phyloP scores from a whole-genome alignment of 139 green algal genomes.

The Micromonas pusilla region DNA sequence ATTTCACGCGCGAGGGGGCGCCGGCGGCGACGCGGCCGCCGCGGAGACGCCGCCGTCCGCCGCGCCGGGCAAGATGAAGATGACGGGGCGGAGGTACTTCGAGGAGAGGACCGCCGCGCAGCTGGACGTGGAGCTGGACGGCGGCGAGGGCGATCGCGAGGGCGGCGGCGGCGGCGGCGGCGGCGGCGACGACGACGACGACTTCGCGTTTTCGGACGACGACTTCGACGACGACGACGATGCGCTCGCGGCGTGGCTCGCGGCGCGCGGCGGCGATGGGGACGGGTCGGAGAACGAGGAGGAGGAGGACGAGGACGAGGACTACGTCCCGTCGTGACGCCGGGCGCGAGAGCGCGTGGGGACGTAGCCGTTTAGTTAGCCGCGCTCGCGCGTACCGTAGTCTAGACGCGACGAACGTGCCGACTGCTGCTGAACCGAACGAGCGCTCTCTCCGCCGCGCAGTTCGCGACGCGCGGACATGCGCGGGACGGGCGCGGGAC shows the following conservation, averaged over 20 bases:
- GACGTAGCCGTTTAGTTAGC: too few relatives aligned
- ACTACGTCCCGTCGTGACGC: not conserved
- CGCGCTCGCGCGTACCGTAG: too few relatives aligned
- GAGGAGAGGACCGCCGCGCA: conserved; percentile 8
- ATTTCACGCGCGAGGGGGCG: not conserved
- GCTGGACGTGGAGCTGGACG: not conserved
- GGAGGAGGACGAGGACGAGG: not conserved
- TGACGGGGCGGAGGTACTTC: conserved; percentile 32
- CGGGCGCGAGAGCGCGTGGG: not conserved
- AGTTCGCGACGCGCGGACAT: too few relatives aligned
- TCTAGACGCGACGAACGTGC: too few relatives aligned
- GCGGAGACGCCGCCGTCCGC: not conserved
- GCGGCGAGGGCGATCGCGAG: conserved; percentile 14
- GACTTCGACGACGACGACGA: conserved; percentile 8
- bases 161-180: not conserved
- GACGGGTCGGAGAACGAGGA: not conserved
- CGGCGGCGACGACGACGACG: not conserved
- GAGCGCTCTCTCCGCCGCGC: too few relatives aligned
- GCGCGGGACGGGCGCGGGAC: too few relatives aligned
- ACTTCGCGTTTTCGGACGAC: not conserved
- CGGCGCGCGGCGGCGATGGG: not conserved
- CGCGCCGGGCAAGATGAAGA: too few relatives aligned
- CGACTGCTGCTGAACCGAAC: too few relatives aligned
- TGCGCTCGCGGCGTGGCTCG: not conserved
- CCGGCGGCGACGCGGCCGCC: not conserved